phyloP scores from a whole-genome alignment of 2,329 filamentous ascomycete genomes.

The Didymellaceae sp. region DNA sequence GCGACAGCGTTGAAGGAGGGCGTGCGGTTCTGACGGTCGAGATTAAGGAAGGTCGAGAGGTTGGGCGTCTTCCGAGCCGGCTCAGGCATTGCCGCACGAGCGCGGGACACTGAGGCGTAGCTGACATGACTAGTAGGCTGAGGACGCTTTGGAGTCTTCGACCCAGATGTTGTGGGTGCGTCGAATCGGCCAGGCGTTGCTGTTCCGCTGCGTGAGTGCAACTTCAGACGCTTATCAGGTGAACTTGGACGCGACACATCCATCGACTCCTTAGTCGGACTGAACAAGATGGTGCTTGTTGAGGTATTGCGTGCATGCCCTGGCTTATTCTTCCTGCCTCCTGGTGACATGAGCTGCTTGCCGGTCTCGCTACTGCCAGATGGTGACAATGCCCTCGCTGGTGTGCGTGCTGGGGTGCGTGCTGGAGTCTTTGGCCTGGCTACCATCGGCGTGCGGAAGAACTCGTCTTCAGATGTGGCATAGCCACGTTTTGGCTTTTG shows the following conservation, averaged over 20 bases:
- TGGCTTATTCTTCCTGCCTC: conserved; percentile 35
- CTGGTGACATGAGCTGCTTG: conserved; percentile 41
- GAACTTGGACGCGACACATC: conserved; percentile 44
- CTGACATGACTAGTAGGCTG: conserved; percentile 18
- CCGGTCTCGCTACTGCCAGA: conserved; percentile 44
- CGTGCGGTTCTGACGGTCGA: conserved; percentile 55
- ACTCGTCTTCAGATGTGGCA: conserved; percentile 50
- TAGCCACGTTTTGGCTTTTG: conserved; percentile 32
- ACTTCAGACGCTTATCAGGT: conserved; percentile 38
- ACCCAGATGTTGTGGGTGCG: conserved; percentile 29
- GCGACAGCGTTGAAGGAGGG: conserved; percentile 69
- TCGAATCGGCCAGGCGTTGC: conserved; percentile 41
- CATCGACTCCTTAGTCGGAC: conserved; percentile 61
- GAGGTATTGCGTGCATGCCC: conserved; percentile 77
- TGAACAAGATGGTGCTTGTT: conserved; percentile 83
- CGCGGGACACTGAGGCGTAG: conserved; percentile 37
- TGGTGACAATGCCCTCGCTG: conserved; percentile 30
- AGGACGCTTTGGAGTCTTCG: conserved; percentile 54
- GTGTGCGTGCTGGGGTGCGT: conserved; percentile 31
- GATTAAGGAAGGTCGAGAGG: conserved; percentile 60
- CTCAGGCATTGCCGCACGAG: conserved; percentile 52
- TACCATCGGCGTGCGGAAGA: conserved; percentile 53
- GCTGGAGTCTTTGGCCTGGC: conserved; percentile 35
- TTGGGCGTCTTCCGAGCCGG: conserved; percentile 64
- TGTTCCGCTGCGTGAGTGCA: conserved; percentile 42